Evolutionary conservation across 352 stramenopile genomes (phyloP).

Genomic region (Phytopythium oedochilum): DNA sequence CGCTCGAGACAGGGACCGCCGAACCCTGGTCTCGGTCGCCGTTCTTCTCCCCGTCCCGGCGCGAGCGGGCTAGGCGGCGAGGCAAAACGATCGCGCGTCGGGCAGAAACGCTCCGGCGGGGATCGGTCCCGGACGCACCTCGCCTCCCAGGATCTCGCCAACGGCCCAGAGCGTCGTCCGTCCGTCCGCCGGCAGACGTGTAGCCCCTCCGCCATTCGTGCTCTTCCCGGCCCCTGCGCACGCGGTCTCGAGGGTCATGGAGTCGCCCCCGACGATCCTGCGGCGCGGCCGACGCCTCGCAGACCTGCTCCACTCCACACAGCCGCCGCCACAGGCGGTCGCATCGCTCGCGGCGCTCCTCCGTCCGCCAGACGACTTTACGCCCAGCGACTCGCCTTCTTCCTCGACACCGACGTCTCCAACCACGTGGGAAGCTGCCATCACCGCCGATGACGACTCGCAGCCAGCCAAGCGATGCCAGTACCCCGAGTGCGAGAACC

Average conservation of each 20-base stretch:
- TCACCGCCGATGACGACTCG: neutral
- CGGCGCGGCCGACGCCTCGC: neutral
- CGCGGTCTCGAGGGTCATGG: no score
- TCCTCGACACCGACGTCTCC: neutral
- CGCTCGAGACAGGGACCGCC: neutral
- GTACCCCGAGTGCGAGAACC: constrained; percentile 61
- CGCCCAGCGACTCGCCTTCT: neutral
- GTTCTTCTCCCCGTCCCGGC: neutral
- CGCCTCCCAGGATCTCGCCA: neutral
- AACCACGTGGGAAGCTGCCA: neutral
- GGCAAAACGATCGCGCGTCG: neutral
- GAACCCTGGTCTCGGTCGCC: neutral
- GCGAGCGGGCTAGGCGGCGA: no score
- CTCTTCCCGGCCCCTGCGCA: neutral
- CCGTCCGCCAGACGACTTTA: neutral
- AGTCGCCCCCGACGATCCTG: neutral
- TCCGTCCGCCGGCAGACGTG: neutral
- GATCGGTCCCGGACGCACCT: neutral
- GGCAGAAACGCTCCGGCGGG: neutral
- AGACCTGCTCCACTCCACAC: neutral
- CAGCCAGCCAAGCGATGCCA: constrained; percentile 25
- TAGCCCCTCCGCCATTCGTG: neutral
- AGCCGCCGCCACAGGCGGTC: neutral
- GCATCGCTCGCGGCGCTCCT: neutral
- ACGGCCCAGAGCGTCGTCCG: neutral